Percentiles rank a stretch among this genome's conserved stretches.
Evolutionary conservation across 2,329 filamentous ascomycete species (phyloP).

Genomic region (Tympanopsis confertula): DNA sequence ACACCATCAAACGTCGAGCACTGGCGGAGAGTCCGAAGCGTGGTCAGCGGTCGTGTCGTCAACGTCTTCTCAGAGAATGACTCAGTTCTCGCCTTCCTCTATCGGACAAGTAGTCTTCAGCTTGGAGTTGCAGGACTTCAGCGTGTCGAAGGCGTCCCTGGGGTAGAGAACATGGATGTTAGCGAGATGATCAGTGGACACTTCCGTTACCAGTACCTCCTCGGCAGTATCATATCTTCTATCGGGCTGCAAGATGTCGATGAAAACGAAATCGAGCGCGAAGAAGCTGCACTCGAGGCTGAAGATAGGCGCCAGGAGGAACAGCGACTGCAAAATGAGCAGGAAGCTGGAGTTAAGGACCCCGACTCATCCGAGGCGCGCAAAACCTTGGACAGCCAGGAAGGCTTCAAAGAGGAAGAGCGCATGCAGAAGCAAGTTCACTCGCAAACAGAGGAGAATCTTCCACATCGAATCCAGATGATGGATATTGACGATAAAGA

Average conservation of each 20-base stretch:
- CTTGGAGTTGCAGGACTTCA: slow-evolving; percentile 79
- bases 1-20: slow-evolving; percentile 59
- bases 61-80: slow-evolving; percentile 85
- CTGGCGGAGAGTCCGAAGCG: slow-evolving; percentile 67
- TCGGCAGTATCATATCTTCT: slow-evolving; percentile 53
- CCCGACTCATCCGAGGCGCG: too few relatives aligned
- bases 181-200: slow-evolving; percentile 58
- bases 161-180: slow-evolving; percentile 58
- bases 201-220: slow-evolving; percentile 56
- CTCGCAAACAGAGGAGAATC: too few relatives aligned
- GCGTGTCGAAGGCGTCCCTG: slow-evolving; percentile 52
- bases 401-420: too few relatives aligned
- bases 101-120: slow-evolving; percentile 70
- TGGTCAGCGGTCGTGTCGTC: slow-evolving; percentile 71
- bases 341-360: too few relatives aligned
- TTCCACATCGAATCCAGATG: too few relatives aligned
- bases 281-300: neutral
- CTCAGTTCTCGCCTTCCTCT: slow-evolving; percentile 78
- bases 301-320: neutral
- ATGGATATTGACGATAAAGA: too few relatives aligned
- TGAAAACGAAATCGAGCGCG: slow-evolving; percentile 15
- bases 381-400: too few relatives aligned
- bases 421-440: too few relatives aligned
- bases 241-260: slow-evolving; percentile 61
- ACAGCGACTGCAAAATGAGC: neutral